phyloP scores from a whole-genome alignment of 305 asterid genomes.

The Solanum hybrid region DNA sequence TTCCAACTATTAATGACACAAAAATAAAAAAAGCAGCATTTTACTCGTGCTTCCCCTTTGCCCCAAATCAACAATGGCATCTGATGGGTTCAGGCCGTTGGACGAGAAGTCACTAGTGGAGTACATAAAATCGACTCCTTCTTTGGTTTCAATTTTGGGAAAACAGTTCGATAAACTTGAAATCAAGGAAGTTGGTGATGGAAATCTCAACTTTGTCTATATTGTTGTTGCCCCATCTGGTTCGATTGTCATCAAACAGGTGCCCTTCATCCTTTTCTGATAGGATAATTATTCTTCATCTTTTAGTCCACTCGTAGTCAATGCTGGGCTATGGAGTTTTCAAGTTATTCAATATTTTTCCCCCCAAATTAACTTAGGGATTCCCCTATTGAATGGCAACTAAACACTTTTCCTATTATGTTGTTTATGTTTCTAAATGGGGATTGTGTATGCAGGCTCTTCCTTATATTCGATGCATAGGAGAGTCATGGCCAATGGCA shows the following conservation, averaged over 20 bases:
- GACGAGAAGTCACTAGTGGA: conserved; percentile 67
- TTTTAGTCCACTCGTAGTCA: not conserved
- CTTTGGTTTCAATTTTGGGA: conserved; percentile 56
- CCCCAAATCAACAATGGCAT: conserved; percentile 32
- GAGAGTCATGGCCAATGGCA: conserved; percentile 95
- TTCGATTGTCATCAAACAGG: conserved; percentile 89
- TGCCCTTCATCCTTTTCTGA: not conserved
- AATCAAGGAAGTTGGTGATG: conserved; percentile 90
- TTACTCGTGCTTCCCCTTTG: not conserved
- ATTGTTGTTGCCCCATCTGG: conserved; percentile 52
- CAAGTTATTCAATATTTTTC: not conserved
- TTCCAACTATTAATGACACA: not conserved
- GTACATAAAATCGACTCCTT: conserved; percentile 64
- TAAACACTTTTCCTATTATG: not conserved
- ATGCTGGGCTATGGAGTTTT: not conserved
- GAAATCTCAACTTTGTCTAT: conserved; percentile 89
- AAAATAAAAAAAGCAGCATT: not conserved
- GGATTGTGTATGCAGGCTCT: conserved; percentile 51
- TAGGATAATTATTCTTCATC: not conserved
- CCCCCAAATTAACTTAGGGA: not conserved
- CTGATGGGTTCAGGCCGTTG: conserved; percentile 55
- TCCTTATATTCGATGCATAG: conserved; percentile 79
- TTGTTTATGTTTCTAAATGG: not conserved
- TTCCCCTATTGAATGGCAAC: not conserved
- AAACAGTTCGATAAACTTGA: conserved; percentile 46